Base-by-base conservation (phyloP, 805 yeast species). In the Starmerella stellata region DNA sequence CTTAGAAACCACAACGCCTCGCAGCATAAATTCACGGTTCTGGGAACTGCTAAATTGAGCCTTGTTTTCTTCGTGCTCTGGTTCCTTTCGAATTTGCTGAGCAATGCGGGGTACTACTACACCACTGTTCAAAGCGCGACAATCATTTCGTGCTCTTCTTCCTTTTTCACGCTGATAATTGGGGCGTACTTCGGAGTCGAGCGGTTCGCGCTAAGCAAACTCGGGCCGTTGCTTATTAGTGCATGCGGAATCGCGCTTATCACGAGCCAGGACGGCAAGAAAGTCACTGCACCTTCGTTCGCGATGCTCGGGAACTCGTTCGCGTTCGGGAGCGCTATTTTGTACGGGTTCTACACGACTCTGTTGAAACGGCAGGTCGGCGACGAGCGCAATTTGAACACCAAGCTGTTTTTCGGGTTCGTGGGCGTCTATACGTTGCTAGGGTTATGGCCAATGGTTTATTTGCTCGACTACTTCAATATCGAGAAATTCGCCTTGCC, bases 101-200 rank as follows among this genome's bases (percentile, higher is more conserved):
- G 90, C 24, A 90, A 90, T 58, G 81, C 93, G 0, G 75, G 93
- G 17, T 63, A 90, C 38, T 69, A 78, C 19, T 90, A 77, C 57
- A 90, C 98, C 0, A 75, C 85, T 11, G 98, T 90, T 17, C 92
- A 93, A 2, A 77, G 90, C 13, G 95, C 92, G 52, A 90, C 96
- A 2, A 87, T 90, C 19, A 60, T 90, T 30, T 78, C 94, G 15
- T 78, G 95, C 28, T 85, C 96, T 0, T 77, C 93, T 4, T 79
- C 94, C 5, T 83, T 90, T 54, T 90, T 90, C 69, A 90, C 98
- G 0, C 65, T 90, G 30, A 49, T 85, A 1, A 68, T 87, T 7
- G 96, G 96, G 1, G 71, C 75, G 38, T 45, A 78, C 20, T 74
- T 74, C 41, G 63, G 74, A 23, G 70, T 83, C 1, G 96, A 87